Evolutionary conservation across 192 early-diverging fungal species (phyloP).

Genomic region (Kappamyces sp.): DNA sequence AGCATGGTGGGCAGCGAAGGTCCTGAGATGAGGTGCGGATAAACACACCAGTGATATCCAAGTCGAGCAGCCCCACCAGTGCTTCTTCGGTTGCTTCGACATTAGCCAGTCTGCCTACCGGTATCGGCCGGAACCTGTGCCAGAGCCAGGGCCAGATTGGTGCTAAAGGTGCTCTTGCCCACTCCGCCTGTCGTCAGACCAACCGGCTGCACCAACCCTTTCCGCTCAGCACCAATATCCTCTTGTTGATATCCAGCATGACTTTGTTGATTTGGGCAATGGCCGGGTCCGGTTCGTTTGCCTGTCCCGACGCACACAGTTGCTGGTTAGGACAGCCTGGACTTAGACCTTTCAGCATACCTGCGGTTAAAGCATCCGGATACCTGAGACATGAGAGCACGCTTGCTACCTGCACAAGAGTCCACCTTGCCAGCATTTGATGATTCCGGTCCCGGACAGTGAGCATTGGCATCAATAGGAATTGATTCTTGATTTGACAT

Average conservation of each 20-base stretch:
- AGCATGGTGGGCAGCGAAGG: conserved; percentile 95
- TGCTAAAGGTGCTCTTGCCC: conserved; percentile 92
- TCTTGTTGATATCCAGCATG: conserved; percentile 65
- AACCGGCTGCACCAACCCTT: conserved; percentile 38
- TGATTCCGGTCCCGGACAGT: conserved; percentile 45
- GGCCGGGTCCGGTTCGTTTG: conserved; percentile 44
- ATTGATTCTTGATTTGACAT: neutral
- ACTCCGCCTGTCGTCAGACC: conserved; percentile 64
- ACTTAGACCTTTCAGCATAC: too few species aligned
- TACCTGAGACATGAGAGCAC: too few species aligned
- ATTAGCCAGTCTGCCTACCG: conserved; percentile 11
- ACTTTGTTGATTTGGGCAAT: conserved; percentile 39
- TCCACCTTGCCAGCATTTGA: conserved; percentile 43
- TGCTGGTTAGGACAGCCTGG: conserved; percentile 45
- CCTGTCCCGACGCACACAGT: conserved; percentile 32
- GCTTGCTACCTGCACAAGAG: conserved; percentile 30
- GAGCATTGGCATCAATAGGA: conserved; percentile 36
- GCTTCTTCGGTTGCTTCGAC: neutral
- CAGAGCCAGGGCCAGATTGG: conserved; percentile 58
- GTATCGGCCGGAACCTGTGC: conserved; percentile 32
- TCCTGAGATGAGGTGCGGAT: conserved; percentile 17
- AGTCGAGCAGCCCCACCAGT: conserved; percentile 85
- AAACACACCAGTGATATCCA: conserved; percentile 76
- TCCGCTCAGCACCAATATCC: conserved; percentile 88
- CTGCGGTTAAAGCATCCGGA: too few species aligned